A percentile compares a stretch with the other conserved stretches of the same genome.
These are phyloP conservation scores for Phytophthora foliorum DNA, from an alignment of 352 stramenopile species.

Conservation along the genomic window DNA sequence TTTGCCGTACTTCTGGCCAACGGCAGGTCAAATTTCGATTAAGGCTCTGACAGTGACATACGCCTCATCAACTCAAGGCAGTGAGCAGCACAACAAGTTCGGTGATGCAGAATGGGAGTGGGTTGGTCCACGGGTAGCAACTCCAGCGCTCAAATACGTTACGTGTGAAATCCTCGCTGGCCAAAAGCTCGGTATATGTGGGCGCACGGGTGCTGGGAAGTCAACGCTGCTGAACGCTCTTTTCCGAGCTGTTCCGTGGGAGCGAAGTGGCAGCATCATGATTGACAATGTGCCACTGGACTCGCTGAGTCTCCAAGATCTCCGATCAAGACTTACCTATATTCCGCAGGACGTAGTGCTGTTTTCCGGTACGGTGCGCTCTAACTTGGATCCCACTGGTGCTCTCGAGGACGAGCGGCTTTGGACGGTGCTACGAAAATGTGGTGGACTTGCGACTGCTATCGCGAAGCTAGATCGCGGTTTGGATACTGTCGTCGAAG, in stretches of 20 bases:
- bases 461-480: constrained; percentile 56
- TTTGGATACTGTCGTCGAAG: constrained; percentile 60
- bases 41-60: constrained; percentile 59
- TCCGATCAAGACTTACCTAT: constrained; percentile 82
- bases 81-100: constrained; percentile 16
- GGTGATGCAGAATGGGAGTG: constrained; percentile 33
- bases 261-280: constrained; percentile 52
- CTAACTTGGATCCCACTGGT: constrained; percentile 83
- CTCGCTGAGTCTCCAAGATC: constrained; percentile 61
- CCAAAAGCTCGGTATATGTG: constrained; percentile 86
- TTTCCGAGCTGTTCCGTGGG: constrained; percentile 75
- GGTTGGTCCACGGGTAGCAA: constrained; percentile 21
- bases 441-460: constrained; percentile 50
- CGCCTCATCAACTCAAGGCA: neutral
- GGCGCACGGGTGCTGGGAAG: constrained; percentile 93
- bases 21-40: constrained; percentile 61
- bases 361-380: constrained; percentile 84
- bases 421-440: constrained; percentile 65
- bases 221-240: constrained; percentile 87
- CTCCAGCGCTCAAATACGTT: constrained; percentile 55
- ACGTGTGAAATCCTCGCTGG: constrained; percentile 58
- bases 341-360: constrained; percentile 88
- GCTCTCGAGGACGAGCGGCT: constrained; percentile 56
- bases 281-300: constrained; percentile 84
- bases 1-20: constrained; percentile 44